Percentiles rank a stretch among this genome's conserved stretches.
phyloP scores from a whole-genome alignment of 2,329 filamentous ascomycete species.

The Ophiostoma angusticollis region DNA sequence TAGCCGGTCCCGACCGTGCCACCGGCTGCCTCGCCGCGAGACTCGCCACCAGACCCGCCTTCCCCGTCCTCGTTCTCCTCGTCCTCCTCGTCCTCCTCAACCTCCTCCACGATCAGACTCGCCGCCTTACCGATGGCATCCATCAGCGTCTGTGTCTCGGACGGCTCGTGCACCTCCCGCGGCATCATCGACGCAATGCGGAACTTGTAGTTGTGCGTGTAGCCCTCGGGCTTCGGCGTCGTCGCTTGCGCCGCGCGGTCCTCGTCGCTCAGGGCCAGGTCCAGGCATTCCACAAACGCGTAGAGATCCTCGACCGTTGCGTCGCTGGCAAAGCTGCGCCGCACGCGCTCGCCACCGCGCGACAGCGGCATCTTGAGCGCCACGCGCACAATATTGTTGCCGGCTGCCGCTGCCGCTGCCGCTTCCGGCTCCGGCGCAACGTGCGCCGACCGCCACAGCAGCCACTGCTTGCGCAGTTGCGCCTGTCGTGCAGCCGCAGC shows the following conservation, averaged over 20 bases:
- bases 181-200: conserved; percentile 77
- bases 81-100: conserved; percentile 6
- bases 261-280: conserved; percentile 36
- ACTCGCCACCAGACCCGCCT: not conserved
- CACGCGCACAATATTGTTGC: conserved; percentile 60
- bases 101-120: conserved; percentile 75
- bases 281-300: conserved; percentile 88
- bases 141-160: conserved; percentile 50
- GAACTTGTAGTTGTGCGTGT: conserved; percentile 76
- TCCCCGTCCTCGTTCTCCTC: not conserved
- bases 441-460: conserved; percentile 58
- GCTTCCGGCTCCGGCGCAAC: conserved; percentile 52
- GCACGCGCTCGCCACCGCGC: conserved; percentile 57
- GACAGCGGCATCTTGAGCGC: conserved; percentile 50
- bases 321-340: conserved; percentile 52
- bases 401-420: too few relatives aligned
- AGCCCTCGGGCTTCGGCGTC: conserved; percentile 47
- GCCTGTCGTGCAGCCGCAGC: conserved; percentile 43
- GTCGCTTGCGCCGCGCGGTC: conserved; percentile 18
- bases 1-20: too few relatives aligned
- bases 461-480: conserved; percentile 46
- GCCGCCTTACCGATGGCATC: conserved; percentile 69
- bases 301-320: conserved; percentile 78
- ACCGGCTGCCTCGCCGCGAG: too few relatives aligned
- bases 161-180: conserved; percentile 63